phyloP scores from a whole-genome alignment of 2,329 filamentous ascomycete species.

The Cryphonectria parasitica region DNA sequence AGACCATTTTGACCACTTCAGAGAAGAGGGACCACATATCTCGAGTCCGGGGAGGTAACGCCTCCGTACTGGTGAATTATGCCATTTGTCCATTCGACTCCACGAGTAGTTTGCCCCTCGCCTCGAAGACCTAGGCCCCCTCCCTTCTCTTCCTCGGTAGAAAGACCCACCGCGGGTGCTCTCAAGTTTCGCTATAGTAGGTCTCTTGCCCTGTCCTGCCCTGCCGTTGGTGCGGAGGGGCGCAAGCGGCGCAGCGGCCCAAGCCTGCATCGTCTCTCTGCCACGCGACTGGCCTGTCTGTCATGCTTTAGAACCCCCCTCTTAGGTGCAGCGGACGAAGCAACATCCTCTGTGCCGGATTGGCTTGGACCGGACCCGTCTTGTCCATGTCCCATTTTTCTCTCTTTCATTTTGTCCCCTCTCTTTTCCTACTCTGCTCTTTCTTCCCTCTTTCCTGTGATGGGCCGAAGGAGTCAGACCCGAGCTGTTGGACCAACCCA shows the following conservation, averaged over 20 bases:
- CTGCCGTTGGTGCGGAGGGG: background rate
- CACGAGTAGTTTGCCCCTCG: background rate
- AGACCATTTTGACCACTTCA: background rate
- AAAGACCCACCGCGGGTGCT: background rate
- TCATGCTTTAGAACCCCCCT: background rate
- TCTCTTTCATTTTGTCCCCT: background rate
- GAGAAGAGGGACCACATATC: background rate
- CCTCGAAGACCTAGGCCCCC: background rate
- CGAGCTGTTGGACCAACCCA: background rate
- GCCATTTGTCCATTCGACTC: background rate
- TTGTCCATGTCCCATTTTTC: background rate
- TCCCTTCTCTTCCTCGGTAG: background rate
- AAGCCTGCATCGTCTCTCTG: background rate
- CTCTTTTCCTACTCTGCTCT: background rate
- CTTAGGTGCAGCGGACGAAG: background rate
- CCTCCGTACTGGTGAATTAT: background rate
- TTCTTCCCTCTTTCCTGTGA: background rate
- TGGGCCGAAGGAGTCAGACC: background rate
- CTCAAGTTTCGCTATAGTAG: background rate
- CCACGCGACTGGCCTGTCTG: constrained; percentile 19
- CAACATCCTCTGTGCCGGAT: background rate
- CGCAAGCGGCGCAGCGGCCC: background rate
- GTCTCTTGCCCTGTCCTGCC: background rate
- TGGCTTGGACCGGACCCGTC: background rate
- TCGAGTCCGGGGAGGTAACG: constrained; percentile 5